A percentile compares a stretch with the other conserved stretches of the same genome.
Evolutionary conservation across 495 filamentous ascomycete species (phyloP).

Genomic region (Penicillium atrosanguineum): DNA sequence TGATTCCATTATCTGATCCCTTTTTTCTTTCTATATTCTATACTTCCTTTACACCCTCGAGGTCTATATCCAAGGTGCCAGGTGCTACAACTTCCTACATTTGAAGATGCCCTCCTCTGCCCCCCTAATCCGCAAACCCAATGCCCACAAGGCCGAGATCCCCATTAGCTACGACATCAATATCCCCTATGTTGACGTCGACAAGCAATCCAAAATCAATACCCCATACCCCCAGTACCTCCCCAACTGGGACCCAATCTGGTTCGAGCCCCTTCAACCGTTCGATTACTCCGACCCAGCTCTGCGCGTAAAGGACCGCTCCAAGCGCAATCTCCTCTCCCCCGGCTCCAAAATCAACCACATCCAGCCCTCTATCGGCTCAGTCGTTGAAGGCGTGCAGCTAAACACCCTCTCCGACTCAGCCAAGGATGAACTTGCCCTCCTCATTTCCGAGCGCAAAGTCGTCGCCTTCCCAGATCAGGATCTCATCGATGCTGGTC

Average conservation of each 20-base stretch:
- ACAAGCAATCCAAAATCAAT: conserved; percentile 35
- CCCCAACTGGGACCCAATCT: conserved; percentile 62
- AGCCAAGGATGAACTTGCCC: conserved; percentile 76
- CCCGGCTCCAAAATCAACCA: conserved; percentile 51
- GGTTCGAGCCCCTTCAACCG: conserved; percentile 55
- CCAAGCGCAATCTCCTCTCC: conserved; percentile 56
- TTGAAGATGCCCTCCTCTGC: conserved; percentile 39
- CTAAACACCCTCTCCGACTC: conserved; percentile 63
- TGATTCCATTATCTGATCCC: not conserved
- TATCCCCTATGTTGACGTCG: conserved; percentile 49
- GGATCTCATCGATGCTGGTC: conserved; percentile 64
- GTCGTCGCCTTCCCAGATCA: conserved; percentile 79
- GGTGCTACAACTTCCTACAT: no score
- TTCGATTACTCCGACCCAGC: conserved; percentile 61
- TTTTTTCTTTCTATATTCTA: not conserved
- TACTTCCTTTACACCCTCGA: not conserved
- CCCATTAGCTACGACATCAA: conserved; percentile 58
- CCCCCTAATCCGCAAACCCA: conserved; percentile 30
- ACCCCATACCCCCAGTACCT: conserved; percentile 60
- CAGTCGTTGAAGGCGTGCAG: conserved; percentile 70
- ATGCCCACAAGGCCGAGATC: conserved; percentile 36
- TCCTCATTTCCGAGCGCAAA: conserved; percentile 69
- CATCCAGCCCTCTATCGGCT: conserved; percentile 69
- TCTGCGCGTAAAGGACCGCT: conserved; percentile 52
- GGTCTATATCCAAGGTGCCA: not conserved